Evolutionary conservation across 2,329 filamentous ascomycete species (phyloP), one percentile per base, ranked within the genome.

Genomic region (Pyricularia sp.): DNA sequence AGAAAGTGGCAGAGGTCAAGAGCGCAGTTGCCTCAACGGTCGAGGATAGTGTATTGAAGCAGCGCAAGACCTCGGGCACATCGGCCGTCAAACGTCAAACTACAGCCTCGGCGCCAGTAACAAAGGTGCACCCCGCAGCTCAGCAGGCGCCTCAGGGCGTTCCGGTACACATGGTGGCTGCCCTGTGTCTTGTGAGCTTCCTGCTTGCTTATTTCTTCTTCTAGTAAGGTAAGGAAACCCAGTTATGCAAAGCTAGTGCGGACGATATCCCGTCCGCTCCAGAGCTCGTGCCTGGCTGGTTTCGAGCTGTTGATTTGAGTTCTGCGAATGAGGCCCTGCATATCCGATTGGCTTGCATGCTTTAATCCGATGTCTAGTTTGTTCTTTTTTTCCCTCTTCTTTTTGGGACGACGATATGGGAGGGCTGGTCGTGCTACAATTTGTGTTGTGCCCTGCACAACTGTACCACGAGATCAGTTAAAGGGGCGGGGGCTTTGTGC

Each of bases 191-290:
- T 75, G 75, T 97, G 72, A 94, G 92, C 83, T 99, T 99, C 82
- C 81, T 99, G 76, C 86, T 98, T 74, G 95, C 93, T 69, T 99
- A 97, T 81, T 88, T 98, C 79, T 93, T 99, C 84, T 99, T 99
- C 81, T 99, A 89, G 66, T 31, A 33, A 28, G n/a, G 61, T n/a
- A 59, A 67, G 42, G 26, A 67, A 63, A 17, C 59, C 31, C 14
- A 9, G 59, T 25, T 63, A 7, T 63, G 26, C 25, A 28, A 20
- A 20, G 10, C 26, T 26, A 20, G 26, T 20, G 23, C 59, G 14
- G 59, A 14, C 26, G 25, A 30, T 26, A 28, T 20, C 10, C 25
- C 20, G 25, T 28, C 12, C 7, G 25, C 25, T 20, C 28, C 59
- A 28, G 12, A 28, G 23, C 25, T 63, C 25, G 25, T 9, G 59